Percentiles rank a stretch among this genome's conserved stretches.
Evolutionary conservation across 176 grass and related monocot species (phyloP).

Genomic region (Eragrostis nindensis): DNA sequence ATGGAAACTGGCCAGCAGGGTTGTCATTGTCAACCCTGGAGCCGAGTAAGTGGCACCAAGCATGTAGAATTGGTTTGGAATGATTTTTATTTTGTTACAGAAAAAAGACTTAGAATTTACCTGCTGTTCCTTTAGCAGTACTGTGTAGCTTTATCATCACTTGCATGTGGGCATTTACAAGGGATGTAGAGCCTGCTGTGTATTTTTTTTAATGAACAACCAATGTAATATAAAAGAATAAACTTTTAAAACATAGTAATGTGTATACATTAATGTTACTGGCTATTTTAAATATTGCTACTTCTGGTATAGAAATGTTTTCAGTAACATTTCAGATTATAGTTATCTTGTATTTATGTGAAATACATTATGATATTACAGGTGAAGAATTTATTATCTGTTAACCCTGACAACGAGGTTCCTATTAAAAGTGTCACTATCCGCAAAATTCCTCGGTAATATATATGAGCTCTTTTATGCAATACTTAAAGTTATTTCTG

Average conservation of each 20-base stretch:
- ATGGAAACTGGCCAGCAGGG: not conserved
- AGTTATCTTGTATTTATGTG: slow-evolving; percentile 1
- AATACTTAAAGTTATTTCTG: not conserved
- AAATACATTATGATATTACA: slow-evolving; percentile 45
- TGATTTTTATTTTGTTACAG: not conserved
- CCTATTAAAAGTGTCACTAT: slow-evolving; percentile 82
- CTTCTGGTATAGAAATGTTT: slow-evolving; percentile 18
- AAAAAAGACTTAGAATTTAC: not conserved
- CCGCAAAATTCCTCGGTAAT: slow-evolving; percentile 88
- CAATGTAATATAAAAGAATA: not conserved
- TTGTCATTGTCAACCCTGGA: not conserved
- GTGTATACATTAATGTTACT: not conserved
- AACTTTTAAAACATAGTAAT: not conserved
- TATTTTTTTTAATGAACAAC: not conserved
- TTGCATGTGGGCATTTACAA: not conserved
- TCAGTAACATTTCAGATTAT: slow-evolving; percentile 1
- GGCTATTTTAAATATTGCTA: not conserved
- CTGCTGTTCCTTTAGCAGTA: not conserved
- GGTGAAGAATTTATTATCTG: slow-evolving; percentile 92
- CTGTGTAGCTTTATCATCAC: not conserved
- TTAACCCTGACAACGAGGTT: slow-evolving; percentile 63
- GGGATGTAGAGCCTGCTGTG: not conserved
- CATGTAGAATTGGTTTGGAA: not conserved
- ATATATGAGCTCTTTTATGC: slow-evolving; percentile 14
- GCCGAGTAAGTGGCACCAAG: not conserved